Base-by-base conservation (phyloP, 2,329 filamentous ascomycete species). In the Xylaria multiplex region DNA sequence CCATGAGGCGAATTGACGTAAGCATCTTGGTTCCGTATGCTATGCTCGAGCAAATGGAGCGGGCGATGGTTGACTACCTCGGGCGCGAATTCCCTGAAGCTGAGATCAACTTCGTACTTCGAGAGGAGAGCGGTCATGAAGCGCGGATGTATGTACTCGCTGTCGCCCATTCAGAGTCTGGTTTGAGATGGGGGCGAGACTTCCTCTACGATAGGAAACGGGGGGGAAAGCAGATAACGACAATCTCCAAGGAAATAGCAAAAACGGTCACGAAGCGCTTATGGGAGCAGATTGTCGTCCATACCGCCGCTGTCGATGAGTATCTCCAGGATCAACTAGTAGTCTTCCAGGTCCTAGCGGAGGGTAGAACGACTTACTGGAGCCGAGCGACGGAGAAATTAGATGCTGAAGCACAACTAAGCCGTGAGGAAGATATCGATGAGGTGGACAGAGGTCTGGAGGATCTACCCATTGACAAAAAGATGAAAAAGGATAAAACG, bases 251-350 rank as follows among this genome's bases (percentile, higher is more conserved):
- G 2, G 78, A 81, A 53, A 76, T 87, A 8, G 80, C 84, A 6
- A 74, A 76, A 30, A 79, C 77, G n/a, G 75, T 88, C 3, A 81
- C 82, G 48, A 77, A 75, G 53, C 79, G 80, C 2, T 76, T 89
- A 22, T 78, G 79, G 60, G 74, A 78, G 2, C 85, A 88, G 69
- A 76, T 85, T 0, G 72, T 73, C 7, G 71, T 77, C 1, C 78
- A 81, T 2, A 82, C 85, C 0, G 79, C 68, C 13, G 62, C 82
- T 1, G 83, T 87, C 6, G 88, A 90, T 68, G 80, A 85, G 69
- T 82, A 84, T 71, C 78, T 90, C 14, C 86, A 89, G 75, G 88
- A 90, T 74, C 88, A 90, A 74, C 71, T 90, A 27, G 78, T 89
- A 2, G 79, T 87, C 19, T 88, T 89, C 71, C 87, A 90, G 74